phyloP scores from a whole-genome alignment of 805 yeast species.

The Candida maris region DNA sequence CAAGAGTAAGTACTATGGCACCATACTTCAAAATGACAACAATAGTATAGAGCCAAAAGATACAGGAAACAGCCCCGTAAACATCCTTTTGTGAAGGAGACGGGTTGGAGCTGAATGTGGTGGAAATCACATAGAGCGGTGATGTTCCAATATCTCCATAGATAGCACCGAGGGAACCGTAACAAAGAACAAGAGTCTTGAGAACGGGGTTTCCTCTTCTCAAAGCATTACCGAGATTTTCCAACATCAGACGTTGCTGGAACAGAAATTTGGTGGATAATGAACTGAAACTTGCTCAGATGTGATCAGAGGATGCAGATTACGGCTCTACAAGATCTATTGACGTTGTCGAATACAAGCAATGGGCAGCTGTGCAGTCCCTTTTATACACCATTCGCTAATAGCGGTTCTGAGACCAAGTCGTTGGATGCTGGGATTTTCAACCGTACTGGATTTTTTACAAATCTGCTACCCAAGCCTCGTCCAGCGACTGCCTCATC shows the following conservation, averaged over 20 bases:
- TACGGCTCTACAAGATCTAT: no score
- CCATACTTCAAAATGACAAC: conserved; percentile 52
- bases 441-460: no score
- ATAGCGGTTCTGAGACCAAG: no score
- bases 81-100: conserved; percentile 38
- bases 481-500: no score
- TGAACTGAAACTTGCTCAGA: no score
- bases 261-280: background rate
- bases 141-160: conserved; percentile 65
- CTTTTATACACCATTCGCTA: no score
- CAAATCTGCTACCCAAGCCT: no score
- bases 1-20: conserved; percentile 43
- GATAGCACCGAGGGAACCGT: conserved; percentile 51
- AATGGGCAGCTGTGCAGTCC: no score
- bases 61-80: conserved; percentile 48
- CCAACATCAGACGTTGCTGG: background rate
- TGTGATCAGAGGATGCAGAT: no score
- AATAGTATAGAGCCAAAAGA: conserved; percentile 53
- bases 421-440: no score
- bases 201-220: conserved; percentile 7
- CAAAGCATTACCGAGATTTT: background rate
- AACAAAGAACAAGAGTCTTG: conserved; percentile 8
- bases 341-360: no score
- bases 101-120: conserved; percentile 28
- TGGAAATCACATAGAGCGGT: conserved; percentile 48